Conservation (phyloP, 1,139 yeast species). For the Meyerozyma smithsonii region DNA sequence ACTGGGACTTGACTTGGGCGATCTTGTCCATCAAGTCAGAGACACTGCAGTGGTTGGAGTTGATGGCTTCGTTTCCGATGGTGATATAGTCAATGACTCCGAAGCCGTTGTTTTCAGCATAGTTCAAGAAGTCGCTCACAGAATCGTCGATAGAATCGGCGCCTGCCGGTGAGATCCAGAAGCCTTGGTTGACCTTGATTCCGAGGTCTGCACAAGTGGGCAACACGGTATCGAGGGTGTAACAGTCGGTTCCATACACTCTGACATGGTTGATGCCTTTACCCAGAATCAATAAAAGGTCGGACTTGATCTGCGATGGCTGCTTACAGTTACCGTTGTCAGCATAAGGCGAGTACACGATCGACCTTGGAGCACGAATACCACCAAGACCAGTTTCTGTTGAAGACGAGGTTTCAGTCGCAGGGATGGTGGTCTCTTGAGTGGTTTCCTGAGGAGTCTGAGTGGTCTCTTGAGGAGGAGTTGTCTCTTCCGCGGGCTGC, state of each 20-base stretch:
- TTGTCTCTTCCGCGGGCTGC: no score
- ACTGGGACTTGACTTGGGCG: constrained; percentile 50
- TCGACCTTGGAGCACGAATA: constrained; percentile 44
- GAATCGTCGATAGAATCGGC: constrained; percentile 62
- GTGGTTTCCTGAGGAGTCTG: constrained; percentile 7
- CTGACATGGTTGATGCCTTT: constrained; percentile 66
- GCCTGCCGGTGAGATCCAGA: constrained; percentile 68
- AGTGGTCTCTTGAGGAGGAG: constrained; percentile 4
- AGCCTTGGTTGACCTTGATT: constrained; percentile 75
- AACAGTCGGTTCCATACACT: constrained; percentile 84
- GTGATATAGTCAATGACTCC: constrained; percentile 67
- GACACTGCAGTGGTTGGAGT: constrained; percentile 54
- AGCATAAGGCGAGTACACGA: constrained; percentile 80
- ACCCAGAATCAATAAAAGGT: constrained; percentile 50
- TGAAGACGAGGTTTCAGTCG: constrained; percentile 13
- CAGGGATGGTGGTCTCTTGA: not conserved
- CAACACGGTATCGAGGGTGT: constrained; percentile 58
- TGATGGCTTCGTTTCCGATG: constrained; percentile 83
- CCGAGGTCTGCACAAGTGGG: constrained; percentile 62
- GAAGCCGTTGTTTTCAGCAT: constrained; percentile 57
- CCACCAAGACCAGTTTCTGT: constrained; percentile 12
- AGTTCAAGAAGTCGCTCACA: constrained; percentile 50
- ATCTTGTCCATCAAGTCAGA: constrained; percentile 60
- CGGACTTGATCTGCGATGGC: constrained; percentile 48
- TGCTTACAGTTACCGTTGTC: constrained; percentile 65